Conservation (phyloP, 2,329 filamentous ascomycete genomes). For the Trichophyton benhamiae region DNA sequence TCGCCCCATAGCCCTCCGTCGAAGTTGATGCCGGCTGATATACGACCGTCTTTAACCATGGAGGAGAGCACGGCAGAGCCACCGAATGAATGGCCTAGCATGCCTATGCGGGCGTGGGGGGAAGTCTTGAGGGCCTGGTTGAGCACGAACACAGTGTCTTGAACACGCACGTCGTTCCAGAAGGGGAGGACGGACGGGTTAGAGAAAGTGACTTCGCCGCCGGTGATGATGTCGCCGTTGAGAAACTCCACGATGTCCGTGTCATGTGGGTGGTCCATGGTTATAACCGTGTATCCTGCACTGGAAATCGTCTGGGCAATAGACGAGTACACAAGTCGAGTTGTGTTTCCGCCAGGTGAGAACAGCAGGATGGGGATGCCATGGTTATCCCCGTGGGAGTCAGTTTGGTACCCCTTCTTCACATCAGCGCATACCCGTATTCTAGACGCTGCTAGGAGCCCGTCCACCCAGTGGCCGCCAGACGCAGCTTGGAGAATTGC, state of each 20-base stretch:
- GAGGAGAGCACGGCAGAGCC: constrained; percentile 21
- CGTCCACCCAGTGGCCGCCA: neutral
- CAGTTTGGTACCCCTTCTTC: neutral
- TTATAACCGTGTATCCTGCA: constrained; percentile 9
- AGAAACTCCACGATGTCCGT: constrained; percentile 16
- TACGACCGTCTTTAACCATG: constrained; percentile 16
- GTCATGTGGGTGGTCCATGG: constrained; percentile 18
- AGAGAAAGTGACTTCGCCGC: neutral
- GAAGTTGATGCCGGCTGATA: constrained; percentile 24
- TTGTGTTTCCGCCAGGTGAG: constrained; percentile 6
- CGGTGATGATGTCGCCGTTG: constrained; percentile 12
- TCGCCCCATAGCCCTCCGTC: constrained; percentile 22
- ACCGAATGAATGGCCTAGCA: constrained; percentile 28
- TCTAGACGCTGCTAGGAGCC: neutral
- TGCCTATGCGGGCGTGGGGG: constrained; percentile 2
- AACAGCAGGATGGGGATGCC: constrained; percentile 8
- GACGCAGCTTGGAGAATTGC: neutral
- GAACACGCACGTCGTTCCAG: constrained; percentile 1
- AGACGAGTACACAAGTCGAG: constrained; percentile 8
- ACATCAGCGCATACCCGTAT: constrained; percentile 5
- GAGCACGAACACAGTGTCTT: neutral
- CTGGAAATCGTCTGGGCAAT: constrained; percentile 9
- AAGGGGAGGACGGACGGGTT: neutral
- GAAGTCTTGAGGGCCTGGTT: neutral
- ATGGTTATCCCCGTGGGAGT: neutral